phyloP scores from a whole-genome alignment of 1,284 basidiomycete species.

The Meira nashicola region DNA sequence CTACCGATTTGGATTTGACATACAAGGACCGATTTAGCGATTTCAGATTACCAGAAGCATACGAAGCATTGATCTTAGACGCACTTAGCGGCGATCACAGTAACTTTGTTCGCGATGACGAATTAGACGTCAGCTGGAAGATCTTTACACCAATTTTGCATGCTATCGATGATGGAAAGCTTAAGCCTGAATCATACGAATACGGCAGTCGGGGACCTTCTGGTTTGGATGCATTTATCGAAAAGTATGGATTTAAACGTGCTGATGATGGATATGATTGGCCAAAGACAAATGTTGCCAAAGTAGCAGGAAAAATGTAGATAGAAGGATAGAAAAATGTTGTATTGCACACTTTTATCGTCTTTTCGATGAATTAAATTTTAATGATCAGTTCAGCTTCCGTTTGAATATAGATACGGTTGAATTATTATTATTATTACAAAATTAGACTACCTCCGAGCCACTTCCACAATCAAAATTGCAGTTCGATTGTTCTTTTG shows the following conservation, averaged over 20 bases:
- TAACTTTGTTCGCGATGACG: conserved; percentile 54
- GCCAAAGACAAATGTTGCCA: conserved; percentile 39
- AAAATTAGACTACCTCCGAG: not conserved
- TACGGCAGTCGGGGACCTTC: conserved; percentile 48
- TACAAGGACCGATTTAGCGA: conserved; percentile 45
- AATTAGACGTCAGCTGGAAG: conserved; percentile 51
- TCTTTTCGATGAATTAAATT: not conserved
- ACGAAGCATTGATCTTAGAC: conserved; percentile 53
- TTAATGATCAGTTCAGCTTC: not conserved
- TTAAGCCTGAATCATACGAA: conserved; percentile 43
- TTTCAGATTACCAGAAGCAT: conserved; percentile 49
- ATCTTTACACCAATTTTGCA: conserved; percentile 53
- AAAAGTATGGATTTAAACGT: conserved; percentile 36
- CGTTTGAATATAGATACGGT: too few species aligned
- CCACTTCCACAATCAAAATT: conserved; percentile 5
- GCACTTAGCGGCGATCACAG: conserved; percentile 52
- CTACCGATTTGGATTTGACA: conserved; percentile 43
- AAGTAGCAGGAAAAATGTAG: conserved; percentile 12
- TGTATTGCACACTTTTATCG: not conserved
- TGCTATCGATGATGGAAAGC: conserved; percentile 47
- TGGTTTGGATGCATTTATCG: conserved; percentile 43
- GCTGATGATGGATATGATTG: conserved; percentile 36
- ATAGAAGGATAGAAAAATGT: not conserved
- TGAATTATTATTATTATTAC: not conserved
- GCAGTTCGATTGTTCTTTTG: not conserved